Evolutionary conservation across 495 filamentous ascomycete genomes (phyloP).

Genomic region (Umbilicaria muhlenbergii): DNA sequence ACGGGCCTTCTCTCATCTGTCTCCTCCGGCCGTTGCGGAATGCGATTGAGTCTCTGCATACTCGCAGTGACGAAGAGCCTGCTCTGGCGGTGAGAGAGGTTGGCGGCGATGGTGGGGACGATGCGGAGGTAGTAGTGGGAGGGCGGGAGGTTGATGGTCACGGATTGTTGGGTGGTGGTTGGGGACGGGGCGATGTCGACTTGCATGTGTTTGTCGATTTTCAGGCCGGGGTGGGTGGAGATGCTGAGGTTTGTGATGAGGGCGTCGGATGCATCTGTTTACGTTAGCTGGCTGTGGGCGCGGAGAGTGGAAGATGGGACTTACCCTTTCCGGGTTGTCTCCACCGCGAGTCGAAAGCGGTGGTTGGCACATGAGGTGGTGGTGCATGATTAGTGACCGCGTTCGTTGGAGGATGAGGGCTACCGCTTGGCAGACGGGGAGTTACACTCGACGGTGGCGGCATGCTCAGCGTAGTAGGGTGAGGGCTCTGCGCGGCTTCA

Average conservation of each 20-base stretch:
- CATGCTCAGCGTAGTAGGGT: conserved; percentile 16
- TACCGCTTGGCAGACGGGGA: conserved; percentile 18
- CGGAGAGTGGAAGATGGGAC: not conserved
- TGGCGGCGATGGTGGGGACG: conserved; percentile 38
- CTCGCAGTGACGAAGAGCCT: conserved; percentile 47
- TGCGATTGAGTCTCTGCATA: conserved; percentile 26
- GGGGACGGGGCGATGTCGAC: conserved; percentile 44
- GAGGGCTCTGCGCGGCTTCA: conserved; percentile 16
- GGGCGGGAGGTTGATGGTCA: conserved; percentile 47
- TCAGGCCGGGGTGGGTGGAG: conserved; percentile 47
- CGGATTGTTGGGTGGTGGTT: conserved; percentile 46
- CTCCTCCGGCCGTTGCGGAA: conserved; percentile 28
- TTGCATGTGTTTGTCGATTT: conserved; percentile 32
- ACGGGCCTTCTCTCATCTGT: conserved; percentile 29
- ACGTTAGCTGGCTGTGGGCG: conserved; percentile 4
- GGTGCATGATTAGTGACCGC: conserved; percentile 9
- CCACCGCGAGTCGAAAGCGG: conserved; percentile 20
- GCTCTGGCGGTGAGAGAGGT: conserved; percentile 40
- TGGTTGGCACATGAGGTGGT: conserved; percentile 8
- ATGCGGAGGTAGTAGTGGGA: conserved; percentile 52
- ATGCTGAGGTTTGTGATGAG: conserved; percentile 51
- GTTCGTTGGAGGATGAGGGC: conserved; percentile 17
- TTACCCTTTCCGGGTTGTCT: conserved; percentile 41
- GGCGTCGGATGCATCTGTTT: conserved; percentile 33
- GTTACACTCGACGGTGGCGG: conserved; percentile 22